Evolutionary conservation across 306 rosid species (phyloP).

Genomic region (Cicer judaicum): DNA sequence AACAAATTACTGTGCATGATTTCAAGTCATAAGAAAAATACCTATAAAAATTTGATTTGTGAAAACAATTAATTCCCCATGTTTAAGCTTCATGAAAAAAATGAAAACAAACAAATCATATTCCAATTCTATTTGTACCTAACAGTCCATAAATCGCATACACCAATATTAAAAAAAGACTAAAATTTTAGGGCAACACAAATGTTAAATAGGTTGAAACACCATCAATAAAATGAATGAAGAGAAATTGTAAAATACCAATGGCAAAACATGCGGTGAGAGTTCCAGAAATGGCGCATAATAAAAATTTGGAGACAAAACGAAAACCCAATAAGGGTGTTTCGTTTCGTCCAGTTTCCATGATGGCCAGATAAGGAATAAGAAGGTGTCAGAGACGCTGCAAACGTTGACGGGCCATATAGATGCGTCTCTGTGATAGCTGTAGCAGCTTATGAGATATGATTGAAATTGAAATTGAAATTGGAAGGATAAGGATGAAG

Average conservation of each 20-base stretch:
- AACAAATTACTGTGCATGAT: too few relatives aligned
- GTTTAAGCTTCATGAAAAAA: neutral
- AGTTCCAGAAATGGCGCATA: slow-evolving; percentile 51
- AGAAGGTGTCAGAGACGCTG: slow-evolving; percentile 9
- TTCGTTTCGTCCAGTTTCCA: slow-evolving; percentile 51
- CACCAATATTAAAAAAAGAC: slow-evolving; percentile 14
- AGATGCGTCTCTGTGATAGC: neutral
- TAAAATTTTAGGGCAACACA: slow-evolving; percentile 19
- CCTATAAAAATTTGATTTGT: neutral
- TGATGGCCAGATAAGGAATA: slow-evolving; percentile 21
- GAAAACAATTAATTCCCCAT: neutral
- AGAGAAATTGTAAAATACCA: slow-evolving; percentile 31
- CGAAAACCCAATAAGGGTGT: slow-evolving; percentile 41
- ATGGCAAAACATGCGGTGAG: slow-evolving; percentile 53
- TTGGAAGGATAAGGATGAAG: slow-evolving; percentile 22
- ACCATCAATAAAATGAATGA: slow-evolving; percentile 16
- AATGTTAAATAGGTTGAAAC: neutral
- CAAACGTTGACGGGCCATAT: slow-evolving; percentile 38
- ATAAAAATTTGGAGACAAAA: slow-evolving; percentile 45
- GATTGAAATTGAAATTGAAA: neutral
- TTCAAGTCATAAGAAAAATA: neutral
- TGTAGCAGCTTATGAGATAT: neutral
- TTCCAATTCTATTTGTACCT: slow-evolving; percentile 3
- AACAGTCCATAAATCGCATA: slow-evolving; percentile 6
- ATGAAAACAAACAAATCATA: neutral